A percentile compares a stretch with the other conserved stretches of the same genome.
Conservation (phyloP, 202 grass and related monocot species). For the Musa balbisiana region DNA sequence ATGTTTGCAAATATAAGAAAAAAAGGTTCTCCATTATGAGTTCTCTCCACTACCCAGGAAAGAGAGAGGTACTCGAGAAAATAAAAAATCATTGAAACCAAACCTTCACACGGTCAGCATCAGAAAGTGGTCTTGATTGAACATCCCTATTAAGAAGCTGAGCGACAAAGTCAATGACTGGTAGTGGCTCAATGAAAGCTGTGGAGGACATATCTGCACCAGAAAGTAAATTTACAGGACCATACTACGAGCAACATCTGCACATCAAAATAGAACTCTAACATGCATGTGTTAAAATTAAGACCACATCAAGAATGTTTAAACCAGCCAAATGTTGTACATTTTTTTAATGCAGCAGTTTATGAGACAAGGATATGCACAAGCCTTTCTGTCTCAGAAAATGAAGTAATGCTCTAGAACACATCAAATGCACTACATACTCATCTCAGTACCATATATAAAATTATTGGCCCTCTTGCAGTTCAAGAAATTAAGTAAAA, state of each 20-base stretch:
- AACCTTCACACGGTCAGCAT: slow-evolving; percentile 89
- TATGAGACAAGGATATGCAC: too few relatives aligned
- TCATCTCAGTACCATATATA: too few relatives aligned
- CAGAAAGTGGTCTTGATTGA: slow-evolving; percentile 50
- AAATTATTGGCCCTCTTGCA: too few relatives aligned
- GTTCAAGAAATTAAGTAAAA: too few relatives aligned
- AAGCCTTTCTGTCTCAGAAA: neutral
- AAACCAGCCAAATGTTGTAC: too few relatives aligned
- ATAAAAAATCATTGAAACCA: neutral
- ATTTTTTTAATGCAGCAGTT: too few relatives aligned
- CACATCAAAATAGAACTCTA: too few relatives aligned
- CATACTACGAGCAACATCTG: neutral
- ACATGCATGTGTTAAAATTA: too few relatives aligned
- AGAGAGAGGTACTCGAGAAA: neutral
- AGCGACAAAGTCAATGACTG: slow-evolving; percentile 61
- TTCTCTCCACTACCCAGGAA: too few relatives aligned
- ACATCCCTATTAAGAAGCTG: slow-evolving; percentile 70
- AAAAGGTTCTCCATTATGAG: neutral
- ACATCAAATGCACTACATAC: too few relatives aligned
- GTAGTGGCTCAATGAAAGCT: slow-evolving; percentile 77
- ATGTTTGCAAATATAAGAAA: neutral
- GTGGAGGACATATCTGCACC: slow-evolving; percentile 87
- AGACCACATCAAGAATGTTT: too few relatives aligned
- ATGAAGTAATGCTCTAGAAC: neutral
- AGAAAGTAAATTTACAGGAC: neutral